phyloP scores from a whole-genome alignment of 768 basidiomycete species.

The Mycena alexandri region DNA sequence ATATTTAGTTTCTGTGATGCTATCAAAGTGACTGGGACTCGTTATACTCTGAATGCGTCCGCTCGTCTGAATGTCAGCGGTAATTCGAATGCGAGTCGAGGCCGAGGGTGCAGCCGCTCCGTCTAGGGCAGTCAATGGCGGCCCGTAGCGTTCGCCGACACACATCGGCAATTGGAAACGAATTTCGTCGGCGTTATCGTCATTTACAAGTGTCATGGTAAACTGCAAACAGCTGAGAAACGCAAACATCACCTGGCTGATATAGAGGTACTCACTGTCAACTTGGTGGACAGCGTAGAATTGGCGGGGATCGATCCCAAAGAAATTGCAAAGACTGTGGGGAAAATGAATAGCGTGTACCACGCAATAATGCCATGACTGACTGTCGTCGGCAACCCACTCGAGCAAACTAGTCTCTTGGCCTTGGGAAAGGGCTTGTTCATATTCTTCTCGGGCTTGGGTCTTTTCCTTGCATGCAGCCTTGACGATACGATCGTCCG shows the following conservation, averaged over 20 bases:
- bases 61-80: slow-evolving; percentile 62
- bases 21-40: slow-evolving; percentile 59
- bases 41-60: slow-evolving; percentile 54
- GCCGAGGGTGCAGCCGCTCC: slow-evolving; percentile 45
- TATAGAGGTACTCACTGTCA: no score
- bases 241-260: no score
- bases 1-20: slow-evolving; percentile 50
- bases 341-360: not conserved
- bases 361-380: slow-evolving; percentile 36
- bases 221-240: slow-evolving; percentile 50
- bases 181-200: slow-evolving; percentile 60
- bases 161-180: slow-evolving; percentile 67
- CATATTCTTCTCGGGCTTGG: slow-evolving; percentile 55
- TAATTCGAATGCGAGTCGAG: slow-evolving; percentile 55
- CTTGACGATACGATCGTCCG: slow-evolving; percentile 56
- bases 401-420: slow-evolving; percentile 60
- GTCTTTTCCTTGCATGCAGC: slow-evolving; percentile 65
- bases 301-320: slow-evolving; percentile 64
- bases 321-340: slow-evolving; percentile 69
- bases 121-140: slow-evolving; percentile 53
- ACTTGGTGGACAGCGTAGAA: slow-evolving; percentile 54
- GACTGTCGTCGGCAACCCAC: slow-evolving; percentile 65
- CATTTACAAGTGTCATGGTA: slow-evolving; percentile 65
- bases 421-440: slow-evolving; percentile 55
- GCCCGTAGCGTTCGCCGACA: slow-evolving; percentile 67